Base-by-base conservation (phyloP, 2,329 filamentous ascomycete genomes). In the Chrysoporthe austroafricana region DNA sequence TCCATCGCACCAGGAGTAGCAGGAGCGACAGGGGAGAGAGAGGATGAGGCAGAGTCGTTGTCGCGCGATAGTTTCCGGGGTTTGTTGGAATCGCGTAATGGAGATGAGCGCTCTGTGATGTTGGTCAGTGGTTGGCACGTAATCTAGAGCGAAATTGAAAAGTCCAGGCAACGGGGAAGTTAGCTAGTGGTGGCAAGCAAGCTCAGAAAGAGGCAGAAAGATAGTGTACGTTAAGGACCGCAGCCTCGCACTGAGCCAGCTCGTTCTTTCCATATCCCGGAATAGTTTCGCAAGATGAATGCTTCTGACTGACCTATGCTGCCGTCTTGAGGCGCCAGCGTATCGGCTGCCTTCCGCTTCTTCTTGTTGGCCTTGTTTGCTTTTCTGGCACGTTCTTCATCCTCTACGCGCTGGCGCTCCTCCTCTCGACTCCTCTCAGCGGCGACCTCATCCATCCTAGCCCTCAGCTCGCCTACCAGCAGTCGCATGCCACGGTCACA, bases 401-500 rank as follows among this genome's bases (percentile, higher is more conserved):
- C 85, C 39, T 78, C 83, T 64, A 83, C 73, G 83, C 76, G 85
- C 79, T 75, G 76, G 64, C 80, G 81, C 74, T 84, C 83, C 48
- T 86, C 85, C 66, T 88, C 83, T 59, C 81, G 77, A 52, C 84
- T 80, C 69, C 78, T 75, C 69, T 82, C 79, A 16, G 76, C 76
- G 21, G 80, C 79, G 61, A 81, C 72, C 64, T 89, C 85, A 66
- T 88, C 85, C 43, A 84, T 80, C 71, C 85, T 81, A 54, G 88
- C 86, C 76, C 92, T 92, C 63, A 89, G 84, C 75, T 86, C 85
- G 73, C 85, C 83, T 7, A 89, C 87, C 66, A 94, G 81, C 72
- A 92, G 84, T 66, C 92, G 82, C 88, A 95, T 92, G 46, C 90
- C 89, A 46, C 87, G 85, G 74, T 94, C 91, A 77, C 90, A 93